phyloP scores from a whole-genome alignment of 345 rosid genomes.

The Erodium maritimum region DNA sequence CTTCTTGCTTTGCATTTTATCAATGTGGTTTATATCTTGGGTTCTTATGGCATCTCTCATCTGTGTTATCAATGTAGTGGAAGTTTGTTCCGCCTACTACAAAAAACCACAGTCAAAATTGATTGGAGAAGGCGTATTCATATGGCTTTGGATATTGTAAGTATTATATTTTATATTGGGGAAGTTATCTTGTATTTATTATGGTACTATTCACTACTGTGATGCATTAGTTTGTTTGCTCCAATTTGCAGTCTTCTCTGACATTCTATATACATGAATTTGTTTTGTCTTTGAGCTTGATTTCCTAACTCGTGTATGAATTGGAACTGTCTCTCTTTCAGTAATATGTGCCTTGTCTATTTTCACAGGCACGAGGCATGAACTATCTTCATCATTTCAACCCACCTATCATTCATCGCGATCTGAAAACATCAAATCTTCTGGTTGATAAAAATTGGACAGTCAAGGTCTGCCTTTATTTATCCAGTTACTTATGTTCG shows the following conservation, averaged over 20 bases:
- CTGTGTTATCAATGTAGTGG: conserved; percentile 46
- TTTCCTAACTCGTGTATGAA: not conserved
- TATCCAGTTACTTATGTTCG: not conserved
- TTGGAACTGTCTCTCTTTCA: not conserved
- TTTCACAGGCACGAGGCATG: conserved; percentile 83
- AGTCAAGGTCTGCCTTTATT: conserved; percentile 54
- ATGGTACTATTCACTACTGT: not conserved
- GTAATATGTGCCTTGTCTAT: not conserved
- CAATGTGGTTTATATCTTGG: too few relatives aligned
- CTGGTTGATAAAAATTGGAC: conserved; percentile 91
- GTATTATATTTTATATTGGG: conserved; percentile 13
- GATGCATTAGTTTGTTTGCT: too few relatives aligned
- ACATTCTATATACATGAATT: too few relatives aligned
- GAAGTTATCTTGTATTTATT: not conserved
- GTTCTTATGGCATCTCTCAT: not conserved
- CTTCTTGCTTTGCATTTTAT: too few relatives aligned
- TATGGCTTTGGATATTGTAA: conserved; percentile 88
- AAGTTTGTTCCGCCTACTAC: conserved; percentile 84
- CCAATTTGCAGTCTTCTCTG: too few relatives aligned
- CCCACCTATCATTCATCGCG: conserved; percentile 95
- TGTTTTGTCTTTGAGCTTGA: not conserved
- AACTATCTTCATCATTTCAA: conserved; percentile 85
- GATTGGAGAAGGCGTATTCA: conserved; percentile 83
- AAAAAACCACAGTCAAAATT: conserved; percentile 57
- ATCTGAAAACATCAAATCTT: conserved; percentile 95